These are phyloP conservation scores for Xylaria sp. DNA, from an alignment of 495 filamentous ascomycete genomes.

Conservation along the genomic window DNA sequence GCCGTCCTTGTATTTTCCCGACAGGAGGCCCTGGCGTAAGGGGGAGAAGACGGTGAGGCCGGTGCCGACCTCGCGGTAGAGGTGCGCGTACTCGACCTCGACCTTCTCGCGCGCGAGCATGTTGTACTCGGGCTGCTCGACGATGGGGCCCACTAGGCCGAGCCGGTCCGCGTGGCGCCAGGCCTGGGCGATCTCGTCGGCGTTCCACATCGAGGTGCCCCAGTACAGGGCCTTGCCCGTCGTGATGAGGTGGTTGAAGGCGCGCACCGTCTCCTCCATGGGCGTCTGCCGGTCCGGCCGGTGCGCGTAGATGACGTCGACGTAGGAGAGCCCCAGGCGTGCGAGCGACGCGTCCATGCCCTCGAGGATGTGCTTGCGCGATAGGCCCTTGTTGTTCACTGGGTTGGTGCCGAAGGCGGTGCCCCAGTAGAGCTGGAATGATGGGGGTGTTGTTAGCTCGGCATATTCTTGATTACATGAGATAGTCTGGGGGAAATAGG, in stretches of 20 bases:
- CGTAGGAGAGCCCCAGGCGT: slow-evolving; percentile 74
- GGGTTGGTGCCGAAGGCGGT: slow-evolving; percentile 64
- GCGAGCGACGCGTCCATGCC: slow-evolving; percentile 65
- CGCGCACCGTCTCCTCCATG: slow-evolving; percentile 86
- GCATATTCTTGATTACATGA: slow-evolving; percentile 12
- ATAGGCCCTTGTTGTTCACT: slow-evolving; percentile 78
- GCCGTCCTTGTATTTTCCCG: slow-evolving; percentile 81
- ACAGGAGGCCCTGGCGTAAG: slow-evolving; percentile 74
- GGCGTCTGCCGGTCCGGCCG: slow-evolving; percentile 82
- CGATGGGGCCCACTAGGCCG: slow-evolving; percentile 78
- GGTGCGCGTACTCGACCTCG: slow-evolving; percentile 74
- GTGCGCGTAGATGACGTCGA: slow-evolving; percentile 87
- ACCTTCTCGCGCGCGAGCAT: slow-evolving; percentile 75
- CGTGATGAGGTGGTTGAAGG: slow-evolving; percentile 81
- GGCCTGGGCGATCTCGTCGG: slow-evolving; percentile 79
- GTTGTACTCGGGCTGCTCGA: slow-evolving; percentile 89
- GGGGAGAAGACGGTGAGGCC: slow-evolving; percentile 80
- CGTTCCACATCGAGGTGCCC: slow-evolving; percentile 89
- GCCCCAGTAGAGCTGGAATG: slow-evolving; percentile 74
- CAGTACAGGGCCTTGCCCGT: slow-evolving; percentile 86
- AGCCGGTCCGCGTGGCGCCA: slow-evolving; percentile 76
- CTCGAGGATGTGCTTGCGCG: slow-evolving; percentile 84
- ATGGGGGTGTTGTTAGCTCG: slow-evolving; percentile 1
- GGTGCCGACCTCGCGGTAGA: slow-evolving; percentile 69
- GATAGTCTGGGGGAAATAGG: not conserved